Evolutionary conservation across 1,284 basidiomycete genomes (phyloP).

Genomic region (Moesziomyces antarcticus): DNA sequence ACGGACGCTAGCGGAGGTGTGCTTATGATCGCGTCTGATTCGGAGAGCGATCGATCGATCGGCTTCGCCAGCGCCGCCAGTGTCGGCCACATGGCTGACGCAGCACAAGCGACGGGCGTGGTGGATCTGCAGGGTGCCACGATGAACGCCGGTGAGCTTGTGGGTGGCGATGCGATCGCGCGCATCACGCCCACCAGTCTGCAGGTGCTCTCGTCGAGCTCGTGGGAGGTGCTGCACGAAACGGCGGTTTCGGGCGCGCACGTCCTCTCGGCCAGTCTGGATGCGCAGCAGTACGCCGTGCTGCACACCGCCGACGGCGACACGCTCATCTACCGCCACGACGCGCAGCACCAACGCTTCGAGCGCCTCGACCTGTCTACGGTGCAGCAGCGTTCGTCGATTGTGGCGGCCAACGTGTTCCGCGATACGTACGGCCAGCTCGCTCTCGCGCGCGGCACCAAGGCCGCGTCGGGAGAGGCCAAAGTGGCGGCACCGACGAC

Average conservation of each 20-base stretch:
- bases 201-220: conserved; percentile 23
- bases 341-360: conserved; percentile 3
- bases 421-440: conserved; percentile 20
- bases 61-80: conserved; percentile 9
- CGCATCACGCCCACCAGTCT: conserved; percentile 20
- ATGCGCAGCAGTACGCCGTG: conserved; percentile 29
- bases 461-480: background rate
- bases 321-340: conserved; percentile 17
- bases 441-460: conserved; percentile 2
- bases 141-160: conserved; percentile 14
- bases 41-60: conserved; percentile 7
- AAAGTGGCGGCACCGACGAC: background rate
- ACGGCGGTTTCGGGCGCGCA: conserved; percentile 1
- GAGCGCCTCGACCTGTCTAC: conserved; percentile 9
- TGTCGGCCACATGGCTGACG: background rate
- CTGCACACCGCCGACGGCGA: conserved; percentile 21
- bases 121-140: conserved; percentile 10
- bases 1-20: background rate
- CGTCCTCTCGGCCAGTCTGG: conserved; percentile 23
- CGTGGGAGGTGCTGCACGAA: conserved; percentile 20
- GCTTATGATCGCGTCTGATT: conserved; percentile 14
- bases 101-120: background rate
- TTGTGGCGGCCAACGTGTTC: conserved; percentile 31
- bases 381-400: background rate
- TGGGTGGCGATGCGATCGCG: conserved; percentile 9